Conservation (phyloP, 176 grass and related monocot genomes). For the Dendrocalamus sinicus region DNA sequence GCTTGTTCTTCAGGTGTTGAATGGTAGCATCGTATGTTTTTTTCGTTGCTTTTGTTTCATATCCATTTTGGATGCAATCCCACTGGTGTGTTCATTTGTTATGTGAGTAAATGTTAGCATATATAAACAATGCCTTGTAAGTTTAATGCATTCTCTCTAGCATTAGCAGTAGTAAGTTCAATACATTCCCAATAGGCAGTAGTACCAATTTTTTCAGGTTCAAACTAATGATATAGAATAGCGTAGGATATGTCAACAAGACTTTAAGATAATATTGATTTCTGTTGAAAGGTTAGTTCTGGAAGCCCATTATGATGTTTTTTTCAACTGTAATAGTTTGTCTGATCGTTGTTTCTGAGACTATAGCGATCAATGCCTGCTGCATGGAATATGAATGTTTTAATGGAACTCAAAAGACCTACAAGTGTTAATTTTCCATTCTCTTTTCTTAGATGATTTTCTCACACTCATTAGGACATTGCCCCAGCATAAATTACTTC, state of each 20-base stretch:
- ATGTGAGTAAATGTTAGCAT: not conserved
- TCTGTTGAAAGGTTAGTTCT: not conserved
- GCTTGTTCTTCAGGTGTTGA: conserved; percentile 3
- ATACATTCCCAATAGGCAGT: not conserved
- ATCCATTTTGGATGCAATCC: not conserved
- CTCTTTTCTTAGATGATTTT: not conserved
- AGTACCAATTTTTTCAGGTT: not conserved
- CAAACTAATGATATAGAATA: not conserved
- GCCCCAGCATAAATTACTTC: not conserved
- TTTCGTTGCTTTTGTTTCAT: not conserved
- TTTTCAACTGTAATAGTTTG: not conserved
- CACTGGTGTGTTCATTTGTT: not conserved
- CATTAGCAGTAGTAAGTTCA: not conserved
- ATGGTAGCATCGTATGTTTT: not conserved
- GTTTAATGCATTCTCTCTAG: not conserved
- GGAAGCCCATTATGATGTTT: not conserved
- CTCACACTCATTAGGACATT: not conserved
- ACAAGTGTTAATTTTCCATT: not conserved
- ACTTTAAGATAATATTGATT: not conserved
- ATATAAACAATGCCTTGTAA: not conserved
- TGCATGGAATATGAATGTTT: not conserved
- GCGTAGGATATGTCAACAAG: not conserved
- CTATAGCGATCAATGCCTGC: not conserved
- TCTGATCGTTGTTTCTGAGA: not conserved
- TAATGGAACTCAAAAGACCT: not conserved